Conservation (phyloP, 2,329 filamentous ascomycete genomes). For the Trichoderma citrinoviride region DNA sequence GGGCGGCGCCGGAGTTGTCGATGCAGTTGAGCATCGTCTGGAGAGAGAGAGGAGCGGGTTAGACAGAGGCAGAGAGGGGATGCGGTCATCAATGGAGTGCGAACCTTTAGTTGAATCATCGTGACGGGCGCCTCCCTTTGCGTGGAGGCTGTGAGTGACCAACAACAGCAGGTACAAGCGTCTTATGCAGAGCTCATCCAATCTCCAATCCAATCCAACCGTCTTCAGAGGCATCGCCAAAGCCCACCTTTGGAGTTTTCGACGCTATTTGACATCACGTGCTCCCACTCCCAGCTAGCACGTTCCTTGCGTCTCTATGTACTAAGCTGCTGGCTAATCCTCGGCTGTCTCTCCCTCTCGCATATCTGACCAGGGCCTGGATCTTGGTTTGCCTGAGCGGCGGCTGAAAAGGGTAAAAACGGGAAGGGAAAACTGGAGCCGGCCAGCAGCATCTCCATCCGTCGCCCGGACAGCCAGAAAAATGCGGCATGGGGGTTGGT, state of each 20-base stretch:
- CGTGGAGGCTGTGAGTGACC: background rate
- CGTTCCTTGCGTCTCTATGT: background rate
- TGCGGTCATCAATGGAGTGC: background rate
- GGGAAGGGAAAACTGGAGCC: conserved; percentile 6
- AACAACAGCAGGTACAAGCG: background rate
- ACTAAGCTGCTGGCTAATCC: conserved; percentile 10
- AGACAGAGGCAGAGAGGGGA: too few relatives aligned
- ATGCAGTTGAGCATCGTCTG: conserved; percentile 98
- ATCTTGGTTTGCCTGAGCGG: background rate
- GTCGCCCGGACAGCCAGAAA: conserved; percentile 20
- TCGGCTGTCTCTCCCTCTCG: background rate
- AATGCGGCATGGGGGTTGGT: background rate
- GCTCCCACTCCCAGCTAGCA: background rate
- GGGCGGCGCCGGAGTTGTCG: conserved; percentile 97
- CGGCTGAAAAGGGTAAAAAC: conserved; percentile 8
- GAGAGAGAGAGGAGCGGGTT: background rate
- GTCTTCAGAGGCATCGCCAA: background rate
- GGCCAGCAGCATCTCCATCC: conserved; percentile 7
- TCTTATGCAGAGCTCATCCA: background rate
- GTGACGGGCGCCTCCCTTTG: conserved; percentile 39
- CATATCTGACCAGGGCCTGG: background rate
- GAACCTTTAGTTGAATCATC: conserved; percentile 91
- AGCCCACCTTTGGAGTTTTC: background rate
- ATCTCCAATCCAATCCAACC: background rate
- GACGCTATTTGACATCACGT: conserved; percentile 22